Evolutionary conservation across 2,329 filamentous ascomycete species (phyloP), one percentile per base, ranked within the genome.

Genomic region (Leptodontidium sp.): DNA sequence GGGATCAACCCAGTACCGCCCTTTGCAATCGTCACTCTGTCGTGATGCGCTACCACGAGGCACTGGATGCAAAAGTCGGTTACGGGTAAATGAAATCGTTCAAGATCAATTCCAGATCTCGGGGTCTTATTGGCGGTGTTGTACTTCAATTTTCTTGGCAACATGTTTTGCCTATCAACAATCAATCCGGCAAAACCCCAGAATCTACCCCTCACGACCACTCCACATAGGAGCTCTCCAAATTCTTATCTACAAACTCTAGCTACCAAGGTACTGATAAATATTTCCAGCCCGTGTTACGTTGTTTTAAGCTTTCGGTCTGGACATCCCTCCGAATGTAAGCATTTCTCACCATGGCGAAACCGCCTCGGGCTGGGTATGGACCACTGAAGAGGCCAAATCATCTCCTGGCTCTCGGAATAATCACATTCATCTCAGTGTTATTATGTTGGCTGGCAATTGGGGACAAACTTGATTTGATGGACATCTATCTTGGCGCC

Each of bases 261-360:
- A 11, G 58, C 5, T 32, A 61, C 14, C 4, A n/a, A 17, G 24
- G 14, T 11, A 26, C 5, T 49, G 45, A 32, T 61, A 49, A 61
- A 29, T 0, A 12, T 15, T 17, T 15, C 1, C 35, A 58, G n/a
- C 55, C 35, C 55, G 35, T 40, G 7, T 24, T 24, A 11, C 32
- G 55, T 40, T 8, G 15, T 24, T 40, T 40, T 40, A 43, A 58
- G 55, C 55, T 58, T 58, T 58, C 24, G n/a, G 9, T 21, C 32
- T 21, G 35, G 17, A 24, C 32, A 24, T 40, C 3, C n/a, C n/a
- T 35, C 35, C 55, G 12, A 43, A 61, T 49, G 58, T 47, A 21
- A 61, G 40, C 24, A 61, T 49, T 49, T 61, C 35, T 63, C 45
- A 35, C 49, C 24, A 61, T 61, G 58, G 26, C 45, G 58, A 49